Evolutionary conservation across 202 grass and related monocot species (phyloP).

Genomic region (Hordeum pubiflorum): DNA sequence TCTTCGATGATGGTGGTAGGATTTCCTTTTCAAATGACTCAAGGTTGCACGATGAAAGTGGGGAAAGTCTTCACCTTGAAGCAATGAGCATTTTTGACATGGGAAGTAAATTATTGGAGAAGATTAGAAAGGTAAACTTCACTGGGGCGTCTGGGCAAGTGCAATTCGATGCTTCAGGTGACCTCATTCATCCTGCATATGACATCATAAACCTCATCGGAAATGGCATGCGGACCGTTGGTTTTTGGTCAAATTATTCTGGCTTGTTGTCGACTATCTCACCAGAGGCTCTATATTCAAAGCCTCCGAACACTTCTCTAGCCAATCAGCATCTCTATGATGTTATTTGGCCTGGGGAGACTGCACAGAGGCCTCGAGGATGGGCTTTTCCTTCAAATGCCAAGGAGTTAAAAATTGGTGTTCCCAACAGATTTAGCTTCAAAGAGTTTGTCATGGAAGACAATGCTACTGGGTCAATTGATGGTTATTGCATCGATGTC

Average conservation of each 20-base stretch:
- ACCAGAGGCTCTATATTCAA: slow-evolving; percentile 67
- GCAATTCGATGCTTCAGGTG: slow-evolving; percentile 46
- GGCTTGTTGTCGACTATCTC: slow-evolving; percentile 46
- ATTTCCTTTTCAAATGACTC: slow-evolving; percentile 83
- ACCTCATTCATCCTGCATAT: slow-evolving; percentile 73
- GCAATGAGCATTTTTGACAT: slow-evolving; percentile 79
- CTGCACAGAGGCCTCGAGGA: slow-evolving; percentile 63
- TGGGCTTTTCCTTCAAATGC: slow-evolving; percentile 75
- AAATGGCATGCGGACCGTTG: slow-evolving; percentile 59
- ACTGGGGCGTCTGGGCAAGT: slow-evolving; percentile 56
- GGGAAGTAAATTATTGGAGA: slow-evolving; percentile 47
- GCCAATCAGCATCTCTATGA: slow-evolving; percentile 59
- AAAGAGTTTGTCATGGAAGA: slow-evolving; percentile 55
- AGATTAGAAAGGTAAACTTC: slow-evolving; percentile 64
- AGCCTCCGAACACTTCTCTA: slow-evolving; percentile 56
- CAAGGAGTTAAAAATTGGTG: slow-evolving; percentile 73
- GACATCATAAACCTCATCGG: slow-evolving; percentile 82
- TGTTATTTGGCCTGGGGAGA: slow-evolving; percentile 93
- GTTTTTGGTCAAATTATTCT: slow-evolving; percentile 95
- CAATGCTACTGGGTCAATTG: slow-evolving; percentile 52
- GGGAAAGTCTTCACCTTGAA: slow-evolving; percentile 63
- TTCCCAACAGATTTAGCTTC: slow-evolving; percentile 74
- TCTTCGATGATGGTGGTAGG: slow-evolving; percentile 62
- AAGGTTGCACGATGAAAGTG: slow-evolving; percentile 44
- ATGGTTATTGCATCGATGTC: slow-evolving; percentile 86